Conservation (phyloP, 371 early-diverging fungal species). For the Mortierella sp. region DNA sequence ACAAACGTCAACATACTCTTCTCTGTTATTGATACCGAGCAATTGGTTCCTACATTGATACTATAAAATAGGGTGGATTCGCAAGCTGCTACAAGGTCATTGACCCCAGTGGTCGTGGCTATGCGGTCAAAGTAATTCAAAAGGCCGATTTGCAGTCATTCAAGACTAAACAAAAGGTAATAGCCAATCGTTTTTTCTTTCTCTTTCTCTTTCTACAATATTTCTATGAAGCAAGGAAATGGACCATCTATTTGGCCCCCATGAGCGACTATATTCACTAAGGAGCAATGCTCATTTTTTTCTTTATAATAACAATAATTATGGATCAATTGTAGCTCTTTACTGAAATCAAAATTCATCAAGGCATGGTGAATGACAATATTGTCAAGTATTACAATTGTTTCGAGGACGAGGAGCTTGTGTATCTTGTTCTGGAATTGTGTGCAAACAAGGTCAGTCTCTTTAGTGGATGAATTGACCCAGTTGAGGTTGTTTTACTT, state of each 20-base stretch:
- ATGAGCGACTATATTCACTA: not conserved
- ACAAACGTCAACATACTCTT: not conserved
- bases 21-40: too few relatives aligned
- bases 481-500: not conserved
- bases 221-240: not conserved
- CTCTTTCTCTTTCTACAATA: not conserved
- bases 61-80: slow-evolving; percentile 83
- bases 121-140: slow-evolving; percentile 86
- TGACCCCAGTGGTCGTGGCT: slow-evolving; percentile 55
- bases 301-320: slow-evolving; percentile 16
- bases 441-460: slow-evolving; percentile 87
- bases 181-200: not conserved
- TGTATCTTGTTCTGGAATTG: slow-evolving; percentile 96
- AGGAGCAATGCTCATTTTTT: not conserved
- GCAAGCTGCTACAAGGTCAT: slow-evolving; percentile 84
- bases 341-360: slow-evolving; percentile 93
- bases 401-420: slow-evolving; percentile 90
- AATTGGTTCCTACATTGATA: not conserved
- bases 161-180: slow-evolving; percentile 75
- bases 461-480: too few relatives aligned
- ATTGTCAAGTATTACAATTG: slow-evolving; percentile 88
- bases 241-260: not conserved
- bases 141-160: slow-evolving; percentile 66
- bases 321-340: slow-evolving; percentile 64
- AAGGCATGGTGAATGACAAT: slow-evolving; percentile 76